Base-by-base conservation (phyloP, 768 basidiomycete genomes). In the Clitopilus hobsonii region DNA sequence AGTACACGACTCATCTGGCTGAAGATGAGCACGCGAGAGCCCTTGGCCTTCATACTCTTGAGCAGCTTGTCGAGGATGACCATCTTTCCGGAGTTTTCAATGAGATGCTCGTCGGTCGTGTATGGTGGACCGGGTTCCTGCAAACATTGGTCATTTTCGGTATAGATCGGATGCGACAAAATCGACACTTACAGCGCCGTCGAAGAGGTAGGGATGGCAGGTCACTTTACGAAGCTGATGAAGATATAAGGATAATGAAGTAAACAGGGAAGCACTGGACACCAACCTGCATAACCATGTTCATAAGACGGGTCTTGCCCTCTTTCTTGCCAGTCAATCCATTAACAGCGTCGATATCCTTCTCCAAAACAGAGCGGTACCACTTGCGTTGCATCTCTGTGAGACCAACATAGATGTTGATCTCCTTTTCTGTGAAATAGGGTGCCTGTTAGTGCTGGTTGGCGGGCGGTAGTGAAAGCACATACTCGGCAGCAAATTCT, bases 1-100 rank as follows among this genome's bases (percentile, higher is more conserved):
- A 98, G 79, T 55, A 98, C 91, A n/a, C 97, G 88, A 71, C 92
- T 95, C 97, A 99, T 98, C 70, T 98, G 97, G 63, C 93, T 96
- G 76, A 99, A 99, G 57, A 99, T 97, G 60, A 98, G 82, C 2
- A 94, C 91, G 6, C 96, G 84, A 2, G 93, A 96, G n/a, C 94
- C 95, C 67, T 94, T 94, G 22, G 73, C 85, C 64, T 91, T 93
- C 91, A 98, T 89, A 28, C 80, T 84, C 54, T 77, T 76, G 18
- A 98, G 82, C 0, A 99, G 78, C 69, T 94, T 98, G 75, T 99
- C 95, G 25, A 99, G 82, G 57, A 99, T 95, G 53, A 96, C 75
- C 96, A 98, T 98, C 74, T 98, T 98, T 30, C 96, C 97, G 0
- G 84, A 90, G 66, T 96, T 97, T 61, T 95, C 80, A 60, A 98